Base-by-base conservation (phyloP, 208 protist species). In the Trypanosoma grayi region DNA sequence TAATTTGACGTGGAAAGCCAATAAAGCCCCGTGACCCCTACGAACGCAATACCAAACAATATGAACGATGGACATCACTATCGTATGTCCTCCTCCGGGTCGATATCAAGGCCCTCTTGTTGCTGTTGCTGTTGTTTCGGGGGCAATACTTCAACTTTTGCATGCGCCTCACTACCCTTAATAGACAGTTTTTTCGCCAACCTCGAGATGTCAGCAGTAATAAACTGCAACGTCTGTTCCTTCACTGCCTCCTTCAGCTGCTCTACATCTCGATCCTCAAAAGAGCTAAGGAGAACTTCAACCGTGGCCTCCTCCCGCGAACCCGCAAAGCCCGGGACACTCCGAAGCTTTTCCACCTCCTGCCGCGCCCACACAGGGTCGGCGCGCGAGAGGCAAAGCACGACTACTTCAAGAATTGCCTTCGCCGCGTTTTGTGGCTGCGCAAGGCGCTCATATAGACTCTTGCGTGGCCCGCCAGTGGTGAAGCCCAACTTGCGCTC, bases 341-440 rank as follows among this genome's bases (percentile, higher is more conserved):
- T 56, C 7, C 67, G 50, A 25, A 94, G 66, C 8, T 61, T 53
- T 33, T 66, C 52, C 69, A 92, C 70, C 58, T 92, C 82, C 20
- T 85, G 74, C 31, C 52, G 70, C n/a, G 87, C 87, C 78, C 74
- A 86, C 27, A 82, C 75, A 60, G 74, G 65, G 27, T 76, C 78
- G 18, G 77, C 74, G 33, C 27, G 40, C 2, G 63, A 64, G 9
- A 82, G 57, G 46, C 56, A 70, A 20, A 82, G 48, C 1, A 82
- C 60, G 46, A 92, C 63, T 24, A 95, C 74, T 64, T 95, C 85
- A 20, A 95, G 67, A 8, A 76, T 83, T 2, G 69, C 66, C 69
- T 93, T 92, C 22, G 89, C 85, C 30, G 77, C 74, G 36, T 86
- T 90, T 34, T 68, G 66, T 20, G 81, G 81, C 60, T 90, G 86